Base-by-base conservation (phyloP, 2,329 filamentous ascomycete genomes). In the Colletotrichum aenigma region DNA sequence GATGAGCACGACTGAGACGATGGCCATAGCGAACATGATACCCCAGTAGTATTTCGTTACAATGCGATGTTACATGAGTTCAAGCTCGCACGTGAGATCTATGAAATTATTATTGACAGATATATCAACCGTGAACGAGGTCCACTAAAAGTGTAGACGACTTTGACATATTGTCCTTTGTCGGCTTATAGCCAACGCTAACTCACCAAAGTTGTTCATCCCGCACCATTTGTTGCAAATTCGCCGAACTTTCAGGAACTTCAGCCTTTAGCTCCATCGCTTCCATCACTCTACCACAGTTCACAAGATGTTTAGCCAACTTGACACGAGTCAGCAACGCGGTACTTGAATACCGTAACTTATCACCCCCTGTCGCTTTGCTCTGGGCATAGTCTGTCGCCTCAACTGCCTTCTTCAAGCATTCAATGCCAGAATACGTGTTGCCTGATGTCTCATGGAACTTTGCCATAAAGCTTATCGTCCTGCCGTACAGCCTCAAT, bases 61-160 rank as follows among this genome's bases (percentile, higher is more conserved):
- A n/a, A n/a, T 10, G 38, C 5, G 18, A 43, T 12, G 8, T 43
- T 2, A n/a, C 18, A 3, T 43, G 38, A 43, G 0, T 43, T 43
- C 9, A 2, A 18, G 38, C 18, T n/a, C n/a, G n/a, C n/a, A n/a
- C n/a, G n/a, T n/a, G 18, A 43, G 18, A 43, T 43, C 1, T 43
- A n/a, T 2, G 18, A n/a, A n/a, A 1, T 8, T 9, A 0, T 1
- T 10, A 7, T 18, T 43, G 36, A 0, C 2, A 18, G 0, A 43
- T 0, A 4, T 0, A 43, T 8, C 9, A 43, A 1, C 4, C 8
- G 16, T 32, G 32, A 30, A 10, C 10, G 30, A 4, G 9, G 30
- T 30, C 9, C 9, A 4, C 10, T 3, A 3, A 7, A 8, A 15
- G 9, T 32, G 30, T 10, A 12, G 10, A 32, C 16, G 7, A 9